These are phyloP conservation scores for Byssochlamys sp. DNA, from an alignment of 2,329 filamentous ascomycete species.

Conservation along the genomic window DNA sequence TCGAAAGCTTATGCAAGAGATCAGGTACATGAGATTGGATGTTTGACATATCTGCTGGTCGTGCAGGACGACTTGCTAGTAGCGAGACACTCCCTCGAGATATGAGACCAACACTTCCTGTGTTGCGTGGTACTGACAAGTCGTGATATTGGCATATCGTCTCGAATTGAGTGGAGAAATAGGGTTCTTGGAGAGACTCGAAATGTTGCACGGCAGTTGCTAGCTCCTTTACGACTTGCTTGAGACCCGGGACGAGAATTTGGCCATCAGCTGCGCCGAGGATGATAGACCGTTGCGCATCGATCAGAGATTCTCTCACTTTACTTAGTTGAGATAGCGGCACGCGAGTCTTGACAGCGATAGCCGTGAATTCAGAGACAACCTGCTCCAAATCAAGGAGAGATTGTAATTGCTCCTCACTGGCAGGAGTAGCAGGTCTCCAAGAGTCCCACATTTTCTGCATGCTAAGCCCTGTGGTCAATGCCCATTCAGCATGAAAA, in stretches of 20 bases:
- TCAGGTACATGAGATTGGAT: slow-evolving; percentile 24
- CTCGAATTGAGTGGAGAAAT: slow-evolving; percentile 40
- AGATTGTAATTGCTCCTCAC: slow-evolving; percentile 22
- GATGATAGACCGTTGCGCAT: slow-evolving; percentile 29
- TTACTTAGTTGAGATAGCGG: slow-evolving; percentile 26
- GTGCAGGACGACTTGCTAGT: slow-evolving; percentile 29
- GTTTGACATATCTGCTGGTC: slow-evolving; percentile 23
- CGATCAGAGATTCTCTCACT: slow-evolving; percentile 29
- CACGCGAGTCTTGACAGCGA: slow-evolving; percentile 28
- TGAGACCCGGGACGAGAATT: slow-evolving; percentile 27
- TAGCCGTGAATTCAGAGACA: slow-evolving; percentile 27
- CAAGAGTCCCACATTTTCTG: slow-evolving; percentile 66
- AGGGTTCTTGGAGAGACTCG: slow-evolving; percentile 25
- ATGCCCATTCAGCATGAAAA: slow-evolving; percentile 61
- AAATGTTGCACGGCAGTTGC: slow-evolving; percentile 21
- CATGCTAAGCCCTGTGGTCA: slow-evolving; percentile 70
- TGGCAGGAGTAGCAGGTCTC: slow-evolving; percentile 48
- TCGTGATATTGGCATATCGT: slow-evolving; percentile 39
- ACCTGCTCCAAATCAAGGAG: slow-evolving; percentile 28
- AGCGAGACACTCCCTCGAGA: slow-evolving; percentile 24
- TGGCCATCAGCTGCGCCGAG: slow-evolving; percentile 26
- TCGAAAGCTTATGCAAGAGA: slow-evolving; percentile 26
- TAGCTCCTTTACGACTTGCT: slow-evolving; percentile 28
- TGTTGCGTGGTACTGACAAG: slow-evolving; percentile 9
- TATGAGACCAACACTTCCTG: not conserved